phyloP scores from a whole-genome alignment of 345 rosid species.

The Arabidopsis suecica region DNA sequence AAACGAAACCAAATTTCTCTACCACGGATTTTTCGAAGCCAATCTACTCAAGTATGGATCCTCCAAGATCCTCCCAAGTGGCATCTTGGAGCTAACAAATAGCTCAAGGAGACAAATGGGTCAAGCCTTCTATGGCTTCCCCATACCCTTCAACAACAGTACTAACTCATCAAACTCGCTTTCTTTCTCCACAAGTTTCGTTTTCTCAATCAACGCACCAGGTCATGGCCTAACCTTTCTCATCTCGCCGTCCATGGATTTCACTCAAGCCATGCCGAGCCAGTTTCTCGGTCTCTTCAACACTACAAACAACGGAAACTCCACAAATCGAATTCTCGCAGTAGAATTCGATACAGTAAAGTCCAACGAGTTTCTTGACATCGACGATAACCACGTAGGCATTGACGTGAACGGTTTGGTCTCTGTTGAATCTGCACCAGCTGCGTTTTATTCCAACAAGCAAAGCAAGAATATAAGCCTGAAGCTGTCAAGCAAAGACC shows the following conservation, averaged over 20 bases:
- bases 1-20: slow-evolving; percentile 44
- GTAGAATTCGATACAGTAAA: slow-evolving; percentile 61
- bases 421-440: slow-evolving; percentile 50
- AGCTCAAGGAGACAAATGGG: slow-evolving; percentile 46
- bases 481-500: slow-evolving; percentile 46
- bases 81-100: slow-evolving; percentile 65
- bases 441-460: slow-evolving; percentile 47
- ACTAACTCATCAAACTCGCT: slow-evolving; percentile 38
- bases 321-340: slow-evolving; percentile 57
- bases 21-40: slow-evolving; percentile 52
- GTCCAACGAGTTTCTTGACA: slow-evolving; percentile 55
- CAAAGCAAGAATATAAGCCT: slow-evolving; percentile 43
- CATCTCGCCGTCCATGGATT: slow-evolving; percentile 47
- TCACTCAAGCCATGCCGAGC: slow-evolving; percentile 31
- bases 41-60: slow-evolving; percentile 49
- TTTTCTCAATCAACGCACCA: slow-evolving; percentile 47
- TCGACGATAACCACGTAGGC: slow-evolving; percentile 60
- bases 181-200: slow-evolving; percentile 54
- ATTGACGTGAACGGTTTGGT: slow-evolving; percentile 56
- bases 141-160: slow-evolving; percentile 45
- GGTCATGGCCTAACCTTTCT: slow-evolving; percentile 58
- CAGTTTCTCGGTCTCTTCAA: slow-evolving; percentile 64
- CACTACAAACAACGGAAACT: slow-evolving; percentile 39
- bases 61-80: slow-evolving; percentile 53
- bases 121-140: slow-evolving; percentile 54